Evolutionary conservation across 179 eudicot genomes (phyloP), one percentile per base, ranked within the genome.

Genomic region (Silene coronaria): DNA sequence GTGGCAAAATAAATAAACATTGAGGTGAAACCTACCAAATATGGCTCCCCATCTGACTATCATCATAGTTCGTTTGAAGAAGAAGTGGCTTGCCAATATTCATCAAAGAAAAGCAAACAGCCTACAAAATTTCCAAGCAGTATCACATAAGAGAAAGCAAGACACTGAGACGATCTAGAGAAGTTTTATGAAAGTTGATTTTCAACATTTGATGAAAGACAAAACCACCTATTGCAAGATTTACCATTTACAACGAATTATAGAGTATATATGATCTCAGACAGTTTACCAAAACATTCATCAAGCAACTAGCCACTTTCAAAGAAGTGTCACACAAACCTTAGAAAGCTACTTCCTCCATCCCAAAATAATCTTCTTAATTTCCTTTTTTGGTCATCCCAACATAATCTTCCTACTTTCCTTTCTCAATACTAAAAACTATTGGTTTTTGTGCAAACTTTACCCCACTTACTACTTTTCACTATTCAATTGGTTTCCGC

Each of bases 61-160:
- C 75, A 53, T 73, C 80, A 60, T 76, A 45, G 77, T 76, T 34
- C 26, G 73, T 79, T 74, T 85, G 85, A 73, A 75, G 66, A 64
- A 48, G 71, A 28, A 76, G 77, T 5, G 89, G 72, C 65, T 83
- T 85, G 72, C 93, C 88, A 70, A 85, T 78, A 57, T 83, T 82
- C 83, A 96, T 82, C 61, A 96, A 84, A 80, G 90, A 73, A 83
- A 81, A 81, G 67, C 97, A 96, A 59, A 86, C 84, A 77, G 88
- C 99, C 99, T 95, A 76, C 79, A 82, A 67, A 45, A 77, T 32
- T 71, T 55, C 17, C 63, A n/a, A 53, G 27, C 17, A 69, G 21
- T 67, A 61, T n/a, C 21, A 38, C 68, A 45, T 60, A 30, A 77
- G 73, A 60, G 11, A 68, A 32, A 48, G 51, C 75, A 77, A 14